phyloP scores from a whole-genome alignment of 2,329 filamentous ascomycete species.

The Stemphylium beticola region DNA sequence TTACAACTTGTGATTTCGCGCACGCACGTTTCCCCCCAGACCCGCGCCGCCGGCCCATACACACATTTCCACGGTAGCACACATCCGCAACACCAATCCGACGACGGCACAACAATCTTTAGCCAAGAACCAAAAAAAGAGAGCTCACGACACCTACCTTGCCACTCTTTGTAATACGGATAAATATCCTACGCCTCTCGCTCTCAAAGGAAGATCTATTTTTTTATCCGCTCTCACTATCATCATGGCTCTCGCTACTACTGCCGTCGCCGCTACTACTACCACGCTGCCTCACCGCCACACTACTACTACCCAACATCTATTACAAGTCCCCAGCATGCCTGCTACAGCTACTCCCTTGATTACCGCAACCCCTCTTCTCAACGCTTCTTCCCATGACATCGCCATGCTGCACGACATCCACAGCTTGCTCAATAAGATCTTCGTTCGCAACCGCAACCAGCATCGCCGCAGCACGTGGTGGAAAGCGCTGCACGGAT shows the following conservation, averaged over 20 bases:
- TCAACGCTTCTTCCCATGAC: constrained; percentile 29
- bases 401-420: constrained; percentile 47
- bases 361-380: constrained; percentile 29
- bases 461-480: constrained; percentile 83
- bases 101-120: constrained; percentile 8
- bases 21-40: constrained; percentile 12
- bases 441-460: constrained; percentile 86
- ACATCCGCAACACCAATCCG: constrained; percentile 4
- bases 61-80: constrained; percentile 10
- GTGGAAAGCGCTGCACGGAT: constrained; percentile 76
- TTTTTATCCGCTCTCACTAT: not conserved
- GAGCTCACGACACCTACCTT: too few species aligned
- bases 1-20: constrained; percentile 1
- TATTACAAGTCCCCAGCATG: not conserved
- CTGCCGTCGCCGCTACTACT: constrained; percentile 1
- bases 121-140: too few species aligned
- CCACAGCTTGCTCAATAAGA: constrained; percentile 68
- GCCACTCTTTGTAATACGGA: too few species aligned
- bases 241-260: not conserved
- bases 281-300: constrained; percentile 7
- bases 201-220: not conserved
- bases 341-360: constrained; percentile 10
- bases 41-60: constrained; percentile 1
- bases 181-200: not conserved
- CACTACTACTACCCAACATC: not conserved